Base-by-base conservation (phyloP, 148 eudicot genomes). In the Selenicereus undatus region DNA sequence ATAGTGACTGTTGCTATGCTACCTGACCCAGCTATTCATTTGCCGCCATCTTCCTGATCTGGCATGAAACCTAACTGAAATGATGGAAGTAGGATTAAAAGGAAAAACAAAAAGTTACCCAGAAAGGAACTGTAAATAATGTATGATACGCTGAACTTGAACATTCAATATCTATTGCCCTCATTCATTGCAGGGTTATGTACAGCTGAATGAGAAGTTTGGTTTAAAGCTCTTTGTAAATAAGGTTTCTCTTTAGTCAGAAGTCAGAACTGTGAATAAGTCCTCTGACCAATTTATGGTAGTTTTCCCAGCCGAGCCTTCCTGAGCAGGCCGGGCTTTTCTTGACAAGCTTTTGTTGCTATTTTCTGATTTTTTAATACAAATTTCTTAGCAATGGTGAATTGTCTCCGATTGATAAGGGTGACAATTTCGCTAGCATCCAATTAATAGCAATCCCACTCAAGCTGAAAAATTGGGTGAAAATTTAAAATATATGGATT, bases 1-100 rank as follows among this genome's bases (percentile, higher is more conserved):
- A 79, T 90, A 82, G 98, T 94, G 80, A 94, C 98, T 26, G 92
- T 92, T 73, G 97, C 98, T 52, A 89, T 96, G 99, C 86, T 97
- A 71, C 98, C 98, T 11, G 95, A 89, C 81, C 84, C 93, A 66
- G 79, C 84, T 69, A 82, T 91, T 88, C 95, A 84, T 90, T 88
- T 90, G 76, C 86, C 95, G 56, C 81, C 82, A 78, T 71, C 94
- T 92, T 97, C 98, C 90, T 91, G 98, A 94, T 92, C 95, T 86
- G 80, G 90, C 86, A 39, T 30, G 68, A 76, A 83, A 76, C 54
- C 76, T 82, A 85, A 82, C 65, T 50, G 97, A 91, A 78, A 82
- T 92, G 99, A 92, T 88, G 97, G 97, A 91, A 92, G 94, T 78
- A 78, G 82, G 76, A 66, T 62, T 27, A 78, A 75, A 65, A 22